phyloP scores from a whole-genome alignment of 495 filamentous ascomycete genomes.

The Coniosporium apollinis region DNA sequence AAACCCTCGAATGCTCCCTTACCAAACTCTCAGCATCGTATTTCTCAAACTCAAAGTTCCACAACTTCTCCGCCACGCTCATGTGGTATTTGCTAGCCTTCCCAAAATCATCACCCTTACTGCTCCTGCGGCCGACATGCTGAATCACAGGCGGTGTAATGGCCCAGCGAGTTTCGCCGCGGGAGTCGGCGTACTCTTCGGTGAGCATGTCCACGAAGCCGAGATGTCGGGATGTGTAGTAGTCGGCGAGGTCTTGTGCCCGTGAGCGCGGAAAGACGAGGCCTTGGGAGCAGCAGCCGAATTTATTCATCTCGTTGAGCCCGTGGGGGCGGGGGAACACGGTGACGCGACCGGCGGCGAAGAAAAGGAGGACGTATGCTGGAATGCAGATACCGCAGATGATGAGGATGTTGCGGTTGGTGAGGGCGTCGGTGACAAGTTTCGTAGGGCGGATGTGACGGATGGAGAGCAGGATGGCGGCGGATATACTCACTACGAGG shows the following conservation, averaged over 20 bases:
- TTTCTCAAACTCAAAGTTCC: slow-evolving; percentile 29
- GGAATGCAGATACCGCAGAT: slow-evolving; percentile 13
- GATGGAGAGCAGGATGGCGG: slow-evolving; percentile 8
- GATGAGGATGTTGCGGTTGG: slow-evolving; percentile 7
- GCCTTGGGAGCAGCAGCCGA: slow-evolving; percentile 34
- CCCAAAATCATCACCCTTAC: slow-evolving; percentile 15
- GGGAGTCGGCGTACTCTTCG: slow-evolving; percentile 28
- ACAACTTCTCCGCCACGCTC: slow-evolving; percentile 21
- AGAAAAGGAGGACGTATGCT: slow-evolving; percentile 22
- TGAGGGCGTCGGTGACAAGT: slow-evolving; percentile 5
- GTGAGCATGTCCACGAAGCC: slow-evolving; percentile 29
- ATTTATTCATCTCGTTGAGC: slow-evolving; percentile 32
- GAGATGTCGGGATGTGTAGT: slow-evolving; percentile 5
- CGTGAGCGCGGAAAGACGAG: slow-evolving; percentile 26
- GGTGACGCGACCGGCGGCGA: slow-evolving; percentile 23
- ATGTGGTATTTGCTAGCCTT: slow-evolving; percentile 5
- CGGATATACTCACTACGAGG: slow-evolving; percentile 10
- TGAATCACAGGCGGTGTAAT: slow-evolving; percentile 34
- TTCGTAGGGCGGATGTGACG: slow-evolving; percentile 8
- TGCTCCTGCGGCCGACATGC: slow-evolving; percentile 30
- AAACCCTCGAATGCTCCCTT: slow-evolving; percentile 13
- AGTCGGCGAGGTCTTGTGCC: slow-evolving; percentile 17
- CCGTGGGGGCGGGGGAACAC: slow-evolving; percentile 23
- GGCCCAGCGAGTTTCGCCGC: slow-evolving; percentile 29
- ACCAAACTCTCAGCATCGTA: slow-evolving; percentile 7